A percentile compares a stretch with the other conserved stretches of the same genome.
Conservation (phyloP, 768 basidiomycete genomes). For the Xerocomellus chrysenteron region DNA sequence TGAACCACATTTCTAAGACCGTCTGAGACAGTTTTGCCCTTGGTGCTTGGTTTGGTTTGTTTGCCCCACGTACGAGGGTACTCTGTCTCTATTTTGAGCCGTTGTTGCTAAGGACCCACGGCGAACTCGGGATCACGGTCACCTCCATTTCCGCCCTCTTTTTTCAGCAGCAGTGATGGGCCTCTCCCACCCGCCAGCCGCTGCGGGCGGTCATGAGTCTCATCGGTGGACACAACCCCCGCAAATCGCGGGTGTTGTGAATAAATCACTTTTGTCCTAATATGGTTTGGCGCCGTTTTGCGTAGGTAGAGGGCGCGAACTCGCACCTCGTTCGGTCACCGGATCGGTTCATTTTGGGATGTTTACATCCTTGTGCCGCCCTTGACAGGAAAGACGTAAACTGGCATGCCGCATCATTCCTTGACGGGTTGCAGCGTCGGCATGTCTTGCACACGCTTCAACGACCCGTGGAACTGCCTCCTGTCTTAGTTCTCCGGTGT, state of each 20-base stretch:
- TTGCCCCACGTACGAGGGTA: not conserved
- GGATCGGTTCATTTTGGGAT: constrained; percentile 10
- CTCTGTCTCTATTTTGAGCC: constrained; percentile 5
- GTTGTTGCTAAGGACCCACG: not conserved
- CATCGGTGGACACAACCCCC: constrained; percentile 4
- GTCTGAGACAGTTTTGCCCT: not conserved
- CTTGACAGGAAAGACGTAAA: constrained; percentile 26
- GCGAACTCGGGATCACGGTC: constrained; percentile 8
- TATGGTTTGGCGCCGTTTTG: constrained; percentile 10
- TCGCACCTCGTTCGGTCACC: constrained; percentile 1
- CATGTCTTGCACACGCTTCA: constrained; percentile 17
- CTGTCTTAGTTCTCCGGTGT: no score
- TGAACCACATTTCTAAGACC: constrained; percentile 7
- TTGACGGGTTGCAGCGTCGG: constrained; percentile 5
- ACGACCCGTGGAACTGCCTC: no score
- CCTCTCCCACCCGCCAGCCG: not conserved
- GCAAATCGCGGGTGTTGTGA: constrained; percentile 10
- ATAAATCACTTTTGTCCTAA: constrained; percentile 2
- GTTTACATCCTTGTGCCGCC: constrained; percentile 8
- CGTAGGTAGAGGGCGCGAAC: constrained; percentile 10
- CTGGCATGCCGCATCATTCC: constrained; percentile 24
- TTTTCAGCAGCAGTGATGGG: constrained; percentile 4
- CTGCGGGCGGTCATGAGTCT: constrained; percentile 11
- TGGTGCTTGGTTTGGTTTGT: constrained; percentile 1
- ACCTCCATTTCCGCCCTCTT: constrained; percentile 16